These are phyloP conservation scores for Claviceps monticola DNA, from an alignment of 2,329 filamentous ascomycete species.

Conservation along the genomic window DNA sequence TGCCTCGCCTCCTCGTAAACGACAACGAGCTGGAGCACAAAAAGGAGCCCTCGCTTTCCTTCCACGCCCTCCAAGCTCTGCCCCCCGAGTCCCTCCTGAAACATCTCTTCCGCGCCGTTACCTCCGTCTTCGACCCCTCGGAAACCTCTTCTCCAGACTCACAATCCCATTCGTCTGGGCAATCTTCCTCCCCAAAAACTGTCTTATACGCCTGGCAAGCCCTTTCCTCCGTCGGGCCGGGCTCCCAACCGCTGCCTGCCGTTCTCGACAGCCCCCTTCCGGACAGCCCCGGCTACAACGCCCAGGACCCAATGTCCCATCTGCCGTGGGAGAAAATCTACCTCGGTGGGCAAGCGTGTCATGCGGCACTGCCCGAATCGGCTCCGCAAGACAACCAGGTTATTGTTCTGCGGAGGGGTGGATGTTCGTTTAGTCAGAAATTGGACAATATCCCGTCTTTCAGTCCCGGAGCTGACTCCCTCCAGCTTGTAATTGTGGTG, in stretches of 20 bases:
- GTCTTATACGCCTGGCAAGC: constrained; percentile 35
- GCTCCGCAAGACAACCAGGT: constrained; percentile 52
- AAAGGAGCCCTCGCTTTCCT: not conserved
- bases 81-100: constrained; percentile 29
- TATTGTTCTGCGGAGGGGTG: constrained; percentile 68
- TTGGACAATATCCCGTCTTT: constrained; percentile 73
- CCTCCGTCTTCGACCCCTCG: constrained; percentile 28
- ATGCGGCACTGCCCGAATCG: constrained; percentile 36
- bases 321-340: constrained; percentile 60
- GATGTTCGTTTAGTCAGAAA: constrained; percentile 75
- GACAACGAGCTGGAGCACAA: not conserved
- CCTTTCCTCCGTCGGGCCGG: constrained; percentile 37
- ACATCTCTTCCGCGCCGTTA: constrained; percentile 31
- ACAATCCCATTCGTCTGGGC: constrained; percentile 12
- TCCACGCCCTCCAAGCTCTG: not conserved
- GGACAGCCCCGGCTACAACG: constrained; percentile 27
- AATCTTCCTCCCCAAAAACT: constrained; percentile 17
- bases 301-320: constrained; percentile 22
- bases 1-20: constrained; percentile 5
- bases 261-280: constrained; percentile 40
- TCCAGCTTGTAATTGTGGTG: constrained; percentile 75
- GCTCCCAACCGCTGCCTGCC: constrained; percentile 57
- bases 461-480: constrained; percentile 40
- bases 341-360: constrained; percentile 57
- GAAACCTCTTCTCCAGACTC: constrained; percentile 16